Percentiles rank a stretch among this genome's conserved stretches.
Evolutionary conservation across 805 yeast genomes (phyloP).

Genomic region (Suhomyces sp.): DNA sequence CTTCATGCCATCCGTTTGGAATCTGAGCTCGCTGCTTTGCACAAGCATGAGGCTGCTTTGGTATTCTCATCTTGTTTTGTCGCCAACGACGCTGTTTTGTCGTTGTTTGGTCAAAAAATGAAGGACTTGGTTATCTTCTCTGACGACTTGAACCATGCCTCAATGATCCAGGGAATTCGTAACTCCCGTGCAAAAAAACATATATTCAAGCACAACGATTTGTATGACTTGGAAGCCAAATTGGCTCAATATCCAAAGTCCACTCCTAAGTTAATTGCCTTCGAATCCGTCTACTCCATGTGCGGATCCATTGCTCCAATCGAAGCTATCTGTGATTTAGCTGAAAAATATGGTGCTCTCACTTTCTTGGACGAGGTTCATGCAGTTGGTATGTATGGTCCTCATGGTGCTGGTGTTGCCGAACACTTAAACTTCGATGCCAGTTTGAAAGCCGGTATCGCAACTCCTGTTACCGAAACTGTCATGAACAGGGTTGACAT

Average conservation of each 20-base stretch:
- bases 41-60: constrained; percentile 91
- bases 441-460: constrained; percentile 68
- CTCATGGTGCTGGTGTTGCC: constrained; percentile 99
- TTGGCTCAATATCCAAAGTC: constrained; percentile 78
- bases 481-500: constrained; percentile 90
- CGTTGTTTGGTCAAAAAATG: constrained; percentile 86
- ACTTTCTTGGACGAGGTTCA: constrained; percentile 98
- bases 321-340: constrained; percentile 87
- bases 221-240: constrained; percentile 75
- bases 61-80: constrained; percentile 96
- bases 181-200: constrained; percentile 88
- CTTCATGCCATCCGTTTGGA: constrained; percentile 85
- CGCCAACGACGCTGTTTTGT: constrained; percentile 92
- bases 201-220: constrained; percentile 87
- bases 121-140: constrained; percentile 88
- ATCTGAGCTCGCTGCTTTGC: constrained; percentile 82
- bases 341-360: constrained; percentile 95
- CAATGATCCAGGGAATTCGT: constrained; percentile 94
- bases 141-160: constrained; percentile 93
- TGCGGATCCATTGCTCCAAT: constrained; percentile 97
- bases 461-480: constrained; percentile 49
- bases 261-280: constrained; percentile 94
- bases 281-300: constrained; percentile 97
- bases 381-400: constrained; percentile 98
- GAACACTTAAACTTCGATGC: constrained; percentile 90